Conservation (phyloP, 371 early-diverging fungal genomes). For the Lichtheimia ornata region DNA sequence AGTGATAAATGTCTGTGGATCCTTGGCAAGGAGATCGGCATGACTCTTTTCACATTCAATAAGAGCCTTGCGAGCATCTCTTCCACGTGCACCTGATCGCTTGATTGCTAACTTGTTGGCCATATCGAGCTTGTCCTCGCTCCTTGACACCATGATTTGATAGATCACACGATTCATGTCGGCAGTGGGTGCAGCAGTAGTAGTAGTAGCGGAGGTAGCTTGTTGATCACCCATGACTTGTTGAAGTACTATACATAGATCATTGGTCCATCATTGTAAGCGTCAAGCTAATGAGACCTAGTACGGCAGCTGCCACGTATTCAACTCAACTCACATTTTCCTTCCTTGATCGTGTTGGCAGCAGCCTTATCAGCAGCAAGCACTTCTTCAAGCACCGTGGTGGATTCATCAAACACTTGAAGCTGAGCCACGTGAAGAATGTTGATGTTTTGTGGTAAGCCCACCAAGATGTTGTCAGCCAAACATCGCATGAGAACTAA, state of each 20-base stretch:
- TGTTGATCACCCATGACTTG: conserved; percentile 32
- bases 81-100: conserved; percentile 81
- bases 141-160: conserved; percentile 31
- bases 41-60: conserved; percentile 54
- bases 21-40: conserved; percentile 31
- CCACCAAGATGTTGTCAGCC: conserved; percentile 72
- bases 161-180: conserved; percentile 30
- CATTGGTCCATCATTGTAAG: no score
- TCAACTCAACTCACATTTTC: conserved; percentile 30
- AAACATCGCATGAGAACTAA: conserved; percentile 72
- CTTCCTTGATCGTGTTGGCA: conserved; percentile 28
- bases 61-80: conserved; percentile 66
- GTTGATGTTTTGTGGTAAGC: conserved; percentile 74
- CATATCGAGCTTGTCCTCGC: conserved; percentile 42
- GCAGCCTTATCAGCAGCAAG: conserved; percentile 71
- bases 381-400: conserved; percentile 68
- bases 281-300: no score
- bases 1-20: conserved; percentile 44
- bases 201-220: background rate
- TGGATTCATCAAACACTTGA: conserved; percentile 50
- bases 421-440: conserved; percentile 83
- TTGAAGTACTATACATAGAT: conserved; percentile 30
- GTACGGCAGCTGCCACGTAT: no score
- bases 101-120: conserved; percentile 71
- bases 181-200: conserved; percentile 9